phyloP scores from a whole-genome alignment of 2,329 filamentous ascomycete species.

The Polytolypa hystricis region DNA sequence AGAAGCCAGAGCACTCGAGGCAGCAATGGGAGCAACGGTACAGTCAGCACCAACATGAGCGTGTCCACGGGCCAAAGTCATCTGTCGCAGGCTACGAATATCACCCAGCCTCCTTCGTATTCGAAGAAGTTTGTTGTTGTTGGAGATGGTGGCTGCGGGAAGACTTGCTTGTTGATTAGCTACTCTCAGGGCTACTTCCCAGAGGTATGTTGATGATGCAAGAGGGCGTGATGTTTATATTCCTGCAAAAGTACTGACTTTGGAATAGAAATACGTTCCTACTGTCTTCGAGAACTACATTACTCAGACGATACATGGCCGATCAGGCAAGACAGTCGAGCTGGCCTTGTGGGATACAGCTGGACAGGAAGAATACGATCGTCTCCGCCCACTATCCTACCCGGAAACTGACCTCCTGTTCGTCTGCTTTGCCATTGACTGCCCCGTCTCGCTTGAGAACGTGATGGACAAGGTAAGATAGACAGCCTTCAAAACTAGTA shows the following conservation, averaged over 20 bases:
- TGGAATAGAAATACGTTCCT: constrained; percentile 86
- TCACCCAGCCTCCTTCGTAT: constrained; percentile 83
- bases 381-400: constrained; percentile 88
- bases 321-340: constrained; percentile 87
- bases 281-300: constrained; percentile 99
- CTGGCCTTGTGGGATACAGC: constrained; percentile 97
- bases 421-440: constrained; percentile 98
- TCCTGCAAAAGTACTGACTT: constrained; percentile 4
- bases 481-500: not conserved
- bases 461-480: constrained; percentile 90
- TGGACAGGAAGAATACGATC: constrained; percentile 97
- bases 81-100: constrained; percentile 69
- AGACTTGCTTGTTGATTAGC: constrained; percentile 96
- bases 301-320: constrained; percentile 81
- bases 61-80: constrained; percentile 55
- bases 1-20: constrained; percentile 52
- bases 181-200: constrained; percentile 98
- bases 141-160: constrained; percentile 93
- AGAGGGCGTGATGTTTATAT: not conserved
- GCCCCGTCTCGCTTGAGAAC: constrained; percentile 94
- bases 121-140: constrained; percentile 99
- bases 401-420: constrained; percentile 96
- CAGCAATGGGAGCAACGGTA: constrained; percentile 88
- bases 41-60: constrained; percentile 75
- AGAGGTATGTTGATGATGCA: constrained; percentile 54